A percentile compares a stretch with the other conserved stretches of the same genome.
These are phyloP conservation scores for Crithidia acanthocephali DNA, from an alignment of 208 protist genomes.

Conservation along the genomic window DNA sequence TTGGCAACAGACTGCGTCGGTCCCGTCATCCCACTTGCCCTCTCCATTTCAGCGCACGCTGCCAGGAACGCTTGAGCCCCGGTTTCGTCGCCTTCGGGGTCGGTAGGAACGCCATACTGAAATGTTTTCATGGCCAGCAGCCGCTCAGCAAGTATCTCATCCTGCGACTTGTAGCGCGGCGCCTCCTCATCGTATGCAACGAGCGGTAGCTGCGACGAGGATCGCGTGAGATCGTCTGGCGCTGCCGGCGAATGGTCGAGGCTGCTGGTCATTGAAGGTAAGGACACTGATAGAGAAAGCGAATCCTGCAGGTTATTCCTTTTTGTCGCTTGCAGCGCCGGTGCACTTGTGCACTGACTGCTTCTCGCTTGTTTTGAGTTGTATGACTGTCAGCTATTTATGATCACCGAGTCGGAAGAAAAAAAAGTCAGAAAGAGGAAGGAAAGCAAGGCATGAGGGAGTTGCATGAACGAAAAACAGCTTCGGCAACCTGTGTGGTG, in stretches of 20 bases:
- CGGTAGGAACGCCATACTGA: conserved; percentile 48
- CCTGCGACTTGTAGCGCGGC: conserved; percentile 54
- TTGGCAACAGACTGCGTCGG: conserved; percentile 67
- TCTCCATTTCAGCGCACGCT: conserved; percentile 56
- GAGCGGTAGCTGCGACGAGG: conserved; percentile 38
- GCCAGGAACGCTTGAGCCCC: conserved; percentile 70
- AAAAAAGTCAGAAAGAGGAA: not conserved
- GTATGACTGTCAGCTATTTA: too few relatives aligned
- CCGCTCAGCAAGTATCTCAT: conserved; percentile 72
- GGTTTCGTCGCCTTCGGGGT: conserved; percentile 71
- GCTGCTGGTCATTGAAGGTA: not conserved
- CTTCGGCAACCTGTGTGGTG: too few relatives aligned
- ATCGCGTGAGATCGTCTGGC: conserved; percentile 7
- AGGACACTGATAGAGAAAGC: not conserved
- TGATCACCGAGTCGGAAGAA: too few relatives aligned
- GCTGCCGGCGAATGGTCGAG: not conserved
- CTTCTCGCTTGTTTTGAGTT: too few relatives aligned
- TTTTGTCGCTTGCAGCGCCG: not conserved
- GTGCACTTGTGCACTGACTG: too few relatives aligned
- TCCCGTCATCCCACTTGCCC: conserved; percentile 74
- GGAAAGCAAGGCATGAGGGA: not conserved
- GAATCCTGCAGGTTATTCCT: not conserved
- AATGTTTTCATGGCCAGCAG: conserved; percentile 58
- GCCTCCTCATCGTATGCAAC: conserved; percentile 70
- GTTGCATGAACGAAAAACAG: conserved; percentile 11